Conservation (phyloP, 441 rosid genomes). For the Mallotus japonicus region DNA sequence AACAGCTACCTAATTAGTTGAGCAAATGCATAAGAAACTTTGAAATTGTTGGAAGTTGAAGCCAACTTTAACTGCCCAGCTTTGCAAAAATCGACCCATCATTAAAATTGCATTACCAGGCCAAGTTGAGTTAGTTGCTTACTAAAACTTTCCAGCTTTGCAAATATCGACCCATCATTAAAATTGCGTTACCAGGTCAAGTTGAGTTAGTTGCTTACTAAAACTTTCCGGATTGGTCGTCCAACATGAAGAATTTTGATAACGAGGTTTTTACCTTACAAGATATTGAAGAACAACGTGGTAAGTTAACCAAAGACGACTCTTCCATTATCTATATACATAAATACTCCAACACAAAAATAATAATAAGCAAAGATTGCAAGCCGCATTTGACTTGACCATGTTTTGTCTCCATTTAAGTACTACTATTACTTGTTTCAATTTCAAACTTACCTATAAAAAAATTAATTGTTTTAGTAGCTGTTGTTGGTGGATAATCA, state of each 20-base stretch:
- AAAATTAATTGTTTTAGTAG: not conserved
- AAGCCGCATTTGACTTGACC: slow-evolving; percentile 9
- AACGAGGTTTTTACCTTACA: not conserved
- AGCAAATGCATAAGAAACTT: not conserved
- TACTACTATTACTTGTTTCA: too few species aligned
- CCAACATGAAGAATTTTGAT: not conserved
- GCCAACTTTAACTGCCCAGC: too few species aligned
- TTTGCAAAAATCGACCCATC: too few species aligned
- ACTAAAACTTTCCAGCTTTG: not conserved
- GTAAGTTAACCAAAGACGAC: slow-evolving; percentile 2
- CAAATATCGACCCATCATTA: too few species aligned
- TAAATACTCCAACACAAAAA: too few species aligned
- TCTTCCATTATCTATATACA: not conserved
- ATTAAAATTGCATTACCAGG: not conserved
- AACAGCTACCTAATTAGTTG: not conserved
- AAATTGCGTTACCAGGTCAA: not conserved
- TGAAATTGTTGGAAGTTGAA: not conserved
- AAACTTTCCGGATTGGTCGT: not conserved
- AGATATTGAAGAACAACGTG: not conserved
- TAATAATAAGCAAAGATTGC: not conserved
- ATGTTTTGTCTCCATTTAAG: not conserved
- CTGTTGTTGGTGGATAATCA: not conserved
- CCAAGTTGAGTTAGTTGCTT: not conserved
- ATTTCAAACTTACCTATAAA: too few species aligned
- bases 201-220: not conserved